A percentile compares a stretch with the other conserved stretches of the same genome.
phyloP scores from a whole-genome alignment of 768 basidiomycete species.

The Pholiota molesta region DNA sequence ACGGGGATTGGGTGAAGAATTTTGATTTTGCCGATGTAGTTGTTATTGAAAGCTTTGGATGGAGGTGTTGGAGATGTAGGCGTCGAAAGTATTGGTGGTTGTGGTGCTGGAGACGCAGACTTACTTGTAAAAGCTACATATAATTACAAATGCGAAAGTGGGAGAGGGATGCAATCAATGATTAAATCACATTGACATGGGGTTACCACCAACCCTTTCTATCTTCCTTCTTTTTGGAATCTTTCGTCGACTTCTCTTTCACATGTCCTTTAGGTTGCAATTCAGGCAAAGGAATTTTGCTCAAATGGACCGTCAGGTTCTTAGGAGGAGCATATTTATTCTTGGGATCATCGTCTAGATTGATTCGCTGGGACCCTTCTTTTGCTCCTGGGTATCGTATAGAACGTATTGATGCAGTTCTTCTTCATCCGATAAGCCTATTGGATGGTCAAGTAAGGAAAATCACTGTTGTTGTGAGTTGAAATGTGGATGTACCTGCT shows the following conservation, averaged over 20 bases:
- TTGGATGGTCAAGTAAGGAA: background rate
- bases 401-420: slow-evolving; percentile 79
- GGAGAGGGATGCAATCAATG: slow-evolving; percentile 18
- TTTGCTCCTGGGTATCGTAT: slow-evolving; percentile 53
- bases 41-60: slow-evolving; percentile 17
- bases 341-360: slow-evolving; percentile 61
- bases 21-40: slow-evolving; percentile 22
- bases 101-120: slow-evolving; percentile 18
- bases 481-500: slow-evolving; percentile 48
- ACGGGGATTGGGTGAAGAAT: slow-evolving; percentile 23
- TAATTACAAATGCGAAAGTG: slow-evolving; percentile 1
- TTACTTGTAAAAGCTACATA: slow-evolving; percentile 13
- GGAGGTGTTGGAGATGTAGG: slow-evolving; percentile 10
- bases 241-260: slow-evolving; percentile 31
- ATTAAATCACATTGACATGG: slow-evolving; percentile 11
- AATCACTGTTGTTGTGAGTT: background rate
- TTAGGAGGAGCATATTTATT: slow-evolving; percentile 68
- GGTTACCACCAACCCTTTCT: slow-evolving; percentile 43
- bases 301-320: slow-evolving; percentile 72
- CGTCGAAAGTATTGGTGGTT: slow-evolving; percentile 9
- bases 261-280: slow-evolving; percentile 55
- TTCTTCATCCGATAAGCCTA: slow-evolving; percentile 53
- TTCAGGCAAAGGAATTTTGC: slow-evolving; percentile 89
- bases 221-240: slow-evolving; percentile 44
- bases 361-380: slow-evolving; percentile 70